Base-by-base conservation (phyloP, 2,329 filamentous ascomycete genomes). In the Pestalotiopsis sp. region DNA sequence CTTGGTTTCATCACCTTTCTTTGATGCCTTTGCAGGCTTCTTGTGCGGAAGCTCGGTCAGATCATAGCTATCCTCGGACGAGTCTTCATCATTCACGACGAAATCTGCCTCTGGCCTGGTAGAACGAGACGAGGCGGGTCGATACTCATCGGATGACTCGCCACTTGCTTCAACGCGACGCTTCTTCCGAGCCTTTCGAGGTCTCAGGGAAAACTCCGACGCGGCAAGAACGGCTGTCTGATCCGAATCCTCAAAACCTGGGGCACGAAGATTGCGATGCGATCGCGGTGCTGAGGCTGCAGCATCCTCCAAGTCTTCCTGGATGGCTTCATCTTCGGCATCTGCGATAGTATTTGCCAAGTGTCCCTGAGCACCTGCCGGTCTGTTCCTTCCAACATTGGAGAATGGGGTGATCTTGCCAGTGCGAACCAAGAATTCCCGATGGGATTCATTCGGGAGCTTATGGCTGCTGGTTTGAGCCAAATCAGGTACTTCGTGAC, bases 401-500 rank as follows among this genome's bases (percentile, higher is more conserved):
- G 94, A 93, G 76, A 99, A 99, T 0, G 96, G 96, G 0, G 96
- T 99, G 73, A 99, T 98, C 81, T 98, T 98, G 70, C 96, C 96
- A 0, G 95, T 99, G 36, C 96, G 90, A 63, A 99, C 96, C 61
- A 99, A 87, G 77, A 93, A 99, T 61, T 97, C 95, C 64, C 95
- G 89, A 70, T 93, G 90, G 27, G 88, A 94, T 82, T 98, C 96
- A 69, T 93, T 93, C 1, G 93, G 90, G 68, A 95, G 81, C 66
- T 88, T 89, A 69, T 86, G 85, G 65, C 87, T 89, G 36, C 86
- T 87, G 14, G 77, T 76, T 39, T 83, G 80, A 23, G 80, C 80
- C 1, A 80, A 74, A 11, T 84, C 82, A 1, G 49, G 62, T 3
- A 82, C 80, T 3, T 80, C 79, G 12, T 82, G 82, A 59, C 83